Evolutionary conservation across 2,329 filamentous ascomycete genomes (phyloP), one percentile per base, ranked within the genome.

Genomic region (Polychaeton citri): DNA sequence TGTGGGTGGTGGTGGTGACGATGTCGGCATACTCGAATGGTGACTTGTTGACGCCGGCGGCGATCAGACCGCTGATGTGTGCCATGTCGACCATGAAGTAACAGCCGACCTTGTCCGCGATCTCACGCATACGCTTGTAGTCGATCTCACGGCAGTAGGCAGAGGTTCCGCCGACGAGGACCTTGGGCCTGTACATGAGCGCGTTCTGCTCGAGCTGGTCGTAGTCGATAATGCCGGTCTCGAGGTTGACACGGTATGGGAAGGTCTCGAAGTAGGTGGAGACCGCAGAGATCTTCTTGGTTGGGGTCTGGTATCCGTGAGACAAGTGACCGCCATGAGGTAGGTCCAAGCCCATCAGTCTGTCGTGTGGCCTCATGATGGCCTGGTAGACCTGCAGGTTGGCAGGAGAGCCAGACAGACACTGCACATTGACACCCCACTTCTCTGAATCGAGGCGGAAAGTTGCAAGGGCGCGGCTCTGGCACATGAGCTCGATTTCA

Each of bases 221-320:
- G 63, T 98, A 98, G 66, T 98, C 90, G 55, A 98, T 98, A 62
- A 96, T 78, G 50, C 90, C 90, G 20, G 90, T 96, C 54, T 82
- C 75, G 51, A 83, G 73, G 62, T 90, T 71, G 44, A 96, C 80
- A 43, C 86, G 79, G 73, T 98, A 98, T 38, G 90, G 90, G 65
- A 98, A 80, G 41, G 90, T 98, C 73, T 98, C 88, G 59, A 96
- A 98, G 75, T 98, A 98, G 55, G 88, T 96, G 26, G 88, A 96
- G 52, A 98, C 81, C 41, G 86, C 86, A 37, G 88, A 96, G 63
- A 98, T 98, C 50, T 69, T 69, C 55, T 63, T 67, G 36, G 79
- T 79, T 3, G 90, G 85, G 15, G 84, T 96, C 64, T 98, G 90
- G 64, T 98, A 98, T 43, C 90, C 90, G 63, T 98, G 90, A 32